phyloP scores from a whole-genome alignment of 2,329 filamentous ascomycete species.

The Xylariomycetidae sp. region DNA sequence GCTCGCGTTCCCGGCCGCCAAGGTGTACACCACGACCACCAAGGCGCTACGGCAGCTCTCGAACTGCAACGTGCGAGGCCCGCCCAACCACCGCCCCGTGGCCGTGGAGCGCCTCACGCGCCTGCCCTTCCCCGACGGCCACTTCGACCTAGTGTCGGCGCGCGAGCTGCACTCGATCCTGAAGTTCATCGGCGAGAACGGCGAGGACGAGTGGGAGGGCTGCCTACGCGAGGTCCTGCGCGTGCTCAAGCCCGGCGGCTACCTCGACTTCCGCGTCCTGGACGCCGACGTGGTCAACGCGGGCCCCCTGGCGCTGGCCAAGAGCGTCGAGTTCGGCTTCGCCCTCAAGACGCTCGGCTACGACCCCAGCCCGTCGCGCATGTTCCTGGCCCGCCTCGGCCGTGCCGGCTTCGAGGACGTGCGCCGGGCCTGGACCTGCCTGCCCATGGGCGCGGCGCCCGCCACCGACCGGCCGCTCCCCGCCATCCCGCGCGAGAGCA shows the following conservation, averaged over 20 bases:
- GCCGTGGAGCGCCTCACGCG: conserved; percentile 70
- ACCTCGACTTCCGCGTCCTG: conserved; percentile 83
- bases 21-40: conserved; percentile 81
- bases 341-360: conserved; percentile 85
- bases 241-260: conserved; percentile 86
- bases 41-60: conserved; percentile 64
- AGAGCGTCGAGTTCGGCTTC: conserved; percentile 88
- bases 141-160: conserved; percentile 89
- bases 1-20: conserved; percentile 74
- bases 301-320: conserved; percentile 70
- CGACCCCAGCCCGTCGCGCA: conserved; percentile 76
- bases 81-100: conserved; percentile 79
- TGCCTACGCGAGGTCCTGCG: conserved; percentile 83
- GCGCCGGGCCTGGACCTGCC: conserved; percentile 80
- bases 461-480: conserved; percentile 31
- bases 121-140: conserved; percentile 76
- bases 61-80: conserved; percentile 72
- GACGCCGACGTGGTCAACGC: conserved; percentile 87
- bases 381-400: conserved; percentile 68
- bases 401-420: conserved; percentile 73
- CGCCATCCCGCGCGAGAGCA: conserved; percentile 23
- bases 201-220: conserved; percentile 79
- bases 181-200: conserved; percentile 62
- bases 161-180: conserved; percentile 81
- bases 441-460: conserved; percentile 66